phyloP scores from a whole-genome alignment of 176 grass and related monocot genomes.

The Rhipidocladum racemiflorum region DNA sequence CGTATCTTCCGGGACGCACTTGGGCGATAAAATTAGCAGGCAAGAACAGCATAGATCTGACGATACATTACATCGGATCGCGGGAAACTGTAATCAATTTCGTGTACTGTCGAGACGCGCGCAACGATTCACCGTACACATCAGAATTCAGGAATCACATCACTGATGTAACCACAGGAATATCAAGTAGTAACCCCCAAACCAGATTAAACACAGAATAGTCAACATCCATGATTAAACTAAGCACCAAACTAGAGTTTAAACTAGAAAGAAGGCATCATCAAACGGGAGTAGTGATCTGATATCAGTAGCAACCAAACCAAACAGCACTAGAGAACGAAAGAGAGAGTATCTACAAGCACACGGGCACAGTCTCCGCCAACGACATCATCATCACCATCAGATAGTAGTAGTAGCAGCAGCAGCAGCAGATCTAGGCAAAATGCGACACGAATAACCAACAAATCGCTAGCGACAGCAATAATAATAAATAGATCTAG shows the following conservation, averaged over 20 bases:
- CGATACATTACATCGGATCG: background rate
- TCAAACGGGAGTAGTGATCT: background rate
- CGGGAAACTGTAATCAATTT: background rate
- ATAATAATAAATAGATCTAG: constrained; percentile 41
- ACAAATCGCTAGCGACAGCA: constrained; percentile 17
- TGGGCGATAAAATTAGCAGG: background rate
- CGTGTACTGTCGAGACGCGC: background rate
- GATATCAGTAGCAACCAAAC: constrained; percentile 8
- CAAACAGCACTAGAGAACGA: background rate
- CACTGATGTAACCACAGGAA: background rate
- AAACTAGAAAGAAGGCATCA: background rate
- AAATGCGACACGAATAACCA: constrained; percentile 39
- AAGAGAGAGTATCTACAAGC: constrained; percentile 37
- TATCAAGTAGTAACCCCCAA: background rate
- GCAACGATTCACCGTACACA: background rate
- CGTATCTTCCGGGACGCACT: background rate
- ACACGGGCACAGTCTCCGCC: background rate
- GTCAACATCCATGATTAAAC: background rate
- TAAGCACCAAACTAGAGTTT: background rate
- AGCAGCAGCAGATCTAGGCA: constrained; percentile 42
- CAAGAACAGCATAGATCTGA: background rate
- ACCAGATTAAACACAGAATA: background rate
- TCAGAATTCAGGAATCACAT: background rate
- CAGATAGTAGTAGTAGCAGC: background rate
- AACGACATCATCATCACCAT: background rate